Conservation (phyloP, 257 asterid genomes). For the Solanum etuberosum region DNA sequence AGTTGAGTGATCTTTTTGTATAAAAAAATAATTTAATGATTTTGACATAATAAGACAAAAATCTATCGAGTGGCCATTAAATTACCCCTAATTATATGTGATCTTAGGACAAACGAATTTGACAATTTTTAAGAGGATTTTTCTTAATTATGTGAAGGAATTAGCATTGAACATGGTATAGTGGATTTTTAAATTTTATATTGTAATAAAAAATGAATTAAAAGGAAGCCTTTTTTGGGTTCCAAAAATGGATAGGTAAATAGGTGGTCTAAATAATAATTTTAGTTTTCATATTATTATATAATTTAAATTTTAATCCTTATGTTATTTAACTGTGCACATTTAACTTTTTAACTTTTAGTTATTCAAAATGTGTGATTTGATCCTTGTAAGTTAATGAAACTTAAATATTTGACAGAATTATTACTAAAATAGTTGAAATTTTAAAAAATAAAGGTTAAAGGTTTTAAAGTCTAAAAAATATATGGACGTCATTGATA, state of each 20-base stretch:
- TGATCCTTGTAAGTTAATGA: too few relatives aligned
- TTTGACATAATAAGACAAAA: neutral
- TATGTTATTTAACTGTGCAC: too few relatives aligned
- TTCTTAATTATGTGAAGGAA: neutral
- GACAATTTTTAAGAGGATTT: neutral
- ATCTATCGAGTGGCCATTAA: neutral
- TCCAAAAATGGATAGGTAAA: neutral
- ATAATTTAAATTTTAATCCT: too few relatives aligned
- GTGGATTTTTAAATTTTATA: neutral
- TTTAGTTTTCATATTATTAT: too few relatives aligned
- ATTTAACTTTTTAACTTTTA: too few relatives aligned
- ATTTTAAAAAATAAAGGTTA: too few relatives aligned
- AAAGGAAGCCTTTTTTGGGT: conserved; percentile 20
- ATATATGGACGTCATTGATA: too few relatives aligned
- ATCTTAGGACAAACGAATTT: neutral
- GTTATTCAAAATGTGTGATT: too few relatives aligned
- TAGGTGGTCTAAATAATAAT: neutral
- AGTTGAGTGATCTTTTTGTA: neutral
- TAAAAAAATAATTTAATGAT: neutral
- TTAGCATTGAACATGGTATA: neutral
- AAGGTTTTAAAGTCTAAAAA: too few relatives aligned
- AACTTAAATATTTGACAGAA: too few relatives aligned
- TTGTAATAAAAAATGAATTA: neutral
- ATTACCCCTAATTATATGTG: neutral
- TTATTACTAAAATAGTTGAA: too few relatives aligned